Percentiles rank a stretch among this genome's conserved stretches.
Conservation (phyloP, 192 early-diverging fungal species). For the Backusella morwellensis region DNA sequence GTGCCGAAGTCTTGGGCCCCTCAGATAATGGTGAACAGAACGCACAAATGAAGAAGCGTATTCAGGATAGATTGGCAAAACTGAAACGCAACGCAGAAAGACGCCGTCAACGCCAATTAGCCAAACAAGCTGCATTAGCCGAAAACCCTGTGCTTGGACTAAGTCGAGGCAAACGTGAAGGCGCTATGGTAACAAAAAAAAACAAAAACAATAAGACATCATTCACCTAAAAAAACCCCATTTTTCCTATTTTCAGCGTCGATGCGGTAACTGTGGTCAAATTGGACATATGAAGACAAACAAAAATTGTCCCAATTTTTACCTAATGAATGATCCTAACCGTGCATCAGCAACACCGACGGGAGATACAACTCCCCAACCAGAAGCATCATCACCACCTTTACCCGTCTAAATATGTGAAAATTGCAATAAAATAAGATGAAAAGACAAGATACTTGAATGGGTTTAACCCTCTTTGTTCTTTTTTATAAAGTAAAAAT, state of each 20-base stretch:
- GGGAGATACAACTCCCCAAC: neutral
- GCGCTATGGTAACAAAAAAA: slow-evolving; percentile 40
- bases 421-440: no score
- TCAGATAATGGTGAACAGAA: slow-evolving; percentile 60
- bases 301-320: slow-evolving; percentile 69
- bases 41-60: slow-evolving; percentile 55
- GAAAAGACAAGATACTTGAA: no score
- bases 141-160: slow-evolving; percentile 43
- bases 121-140: slow-evolving; percentile 42
- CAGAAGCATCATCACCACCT: neutral
- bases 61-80: slow-evolving; percentile 58
- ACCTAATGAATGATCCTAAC: slow-evolving; percentile 38
- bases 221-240: no score
- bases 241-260: slow-evolving; percentile 42
- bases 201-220: neutral
- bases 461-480: no score
- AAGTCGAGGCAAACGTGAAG: slow-evolving; percentile 62
- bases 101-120: slow-evolving; percentile 49
- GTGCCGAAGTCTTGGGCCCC: slow-evolving; percentile 49
- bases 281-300: slow-evolving; percentile 90
- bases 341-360: neutral
- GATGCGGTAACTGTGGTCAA: slow-evolving; percentile 79
- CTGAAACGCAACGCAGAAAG: slow-evolving; percentile 66
- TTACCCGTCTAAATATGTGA: neutral
- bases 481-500: no score